These are phyloP conservation scores for Orbilia javanica DNA, from an alignment of 2,329 filamentous ascomycete species.

Conservation along the genomic window DNA sequence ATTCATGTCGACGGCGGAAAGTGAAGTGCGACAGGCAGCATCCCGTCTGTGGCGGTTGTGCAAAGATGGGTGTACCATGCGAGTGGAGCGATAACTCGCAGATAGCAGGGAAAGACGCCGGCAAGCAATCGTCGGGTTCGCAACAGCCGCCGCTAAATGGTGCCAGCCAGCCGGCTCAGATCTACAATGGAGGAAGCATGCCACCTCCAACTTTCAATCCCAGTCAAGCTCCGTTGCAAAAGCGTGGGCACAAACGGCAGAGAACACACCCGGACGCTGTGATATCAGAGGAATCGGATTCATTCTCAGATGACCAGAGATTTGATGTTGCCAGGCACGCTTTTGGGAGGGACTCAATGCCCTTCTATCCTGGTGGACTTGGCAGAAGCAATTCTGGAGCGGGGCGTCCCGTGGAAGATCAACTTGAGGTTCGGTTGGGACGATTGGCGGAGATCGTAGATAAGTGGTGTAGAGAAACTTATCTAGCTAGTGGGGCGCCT, in stretches of 20 bases:
- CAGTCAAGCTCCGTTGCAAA: constrained; percentile 25
- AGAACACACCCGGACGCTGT: constrained; percentile 54
- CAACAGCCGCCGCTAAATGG: constrained; percentile 39
- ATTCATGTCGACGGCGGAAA: constrained; percentile 62
- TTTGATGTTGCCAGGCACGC: constrained; percentile 49
- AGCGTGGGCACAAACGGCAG: constrained; percentile 57
- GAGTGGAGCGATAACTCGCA: constrained; percentile 61
- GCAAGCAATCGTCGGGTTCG: constrained; percentile 32
- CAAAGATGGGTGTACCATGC: constrained; percentile 60
- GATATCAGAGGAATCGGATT: constrained; percentile 58
- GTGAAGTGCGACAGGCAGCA: constrained; percentile 62
- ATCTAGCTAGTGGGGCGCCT: constrained; percentile 45
- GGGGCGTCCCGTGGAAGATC: constrained; percentile 36
- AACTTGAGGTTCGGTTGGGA: constrained; percentile 61
- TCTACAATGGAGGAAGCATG: constrained; percentile 39
- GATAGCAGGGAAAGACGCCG: constrained; percentile 47
- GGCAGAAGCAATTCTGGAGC: constrained; percentile 25
- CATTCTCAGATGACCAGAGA: constrained; percentile 58
- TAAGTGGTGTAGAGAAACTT: constrained; percentile 62
- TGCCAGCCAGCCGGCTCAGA: constrained; percentile 3
- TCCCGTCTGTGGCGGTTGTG: constrained; percentile 61
- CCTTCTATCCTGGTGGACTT: constrained; percentile 40
- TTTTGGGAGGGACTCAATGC: constrained; percentile 48
- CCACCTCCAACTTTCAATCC: constrained; percentile 51
- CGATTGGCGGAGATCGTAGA: constrained; percentile 61